Evolutionary conservation across 2,329 filamentous ascomycete genomes (phyloP).

Genomic region (Dothideomycetes sp.): DNA sequence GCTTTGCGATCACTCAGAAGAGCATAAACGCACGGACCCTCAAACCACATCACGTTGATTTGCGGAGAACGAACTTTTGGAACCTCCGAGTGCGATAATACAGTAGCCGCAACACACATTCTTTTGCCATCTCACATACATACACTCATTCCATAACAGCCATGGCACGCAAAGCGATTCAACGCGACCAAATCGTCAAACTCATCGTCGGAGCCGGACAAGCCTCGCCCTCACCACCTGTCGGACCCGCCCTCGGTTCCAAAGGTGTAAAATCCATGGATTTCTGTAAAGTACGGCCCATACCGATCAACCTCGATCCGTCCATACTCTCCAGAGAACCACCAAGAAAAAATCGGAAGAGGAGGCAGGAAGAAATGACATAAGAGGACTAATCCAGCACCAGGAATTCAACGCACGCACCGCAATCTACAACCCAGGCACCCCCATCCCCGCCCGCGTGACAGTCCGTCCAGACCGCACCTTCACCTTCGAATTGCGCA

Average conservation of each 20-base stretch:
- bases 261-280: constrained; percentile 99
- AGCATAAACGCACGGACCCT: no score
- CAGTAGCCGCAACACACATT: neutral
- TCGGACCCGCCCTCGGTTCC: constrained; percentile 89
- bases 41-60: neutral
- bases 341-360: neutral
- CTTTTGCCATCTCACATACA: neutral
- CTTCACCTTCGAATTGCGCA: constrained; percentile 88
- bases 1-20: no score
- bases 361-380: neutral
- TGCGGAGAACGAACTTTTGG: neutral
- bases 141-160: constrained; percentile 8
- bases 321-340: neutral
- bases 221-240: constrained; percentile 86
- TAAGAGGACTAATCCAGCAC: neutral
- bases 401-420: constrained; percentile 97
- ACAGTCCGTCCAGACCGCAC: constrained; percentile 87
- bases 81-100: constrained; percentile 4
- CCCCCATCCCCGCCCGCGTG: constrained; percentile 82
- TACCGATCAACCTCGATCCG: neutral
- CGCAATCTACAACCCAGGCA: constrained; percentile 69
- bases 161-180: constrained; percentile 45
- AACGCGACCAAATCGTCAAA: constrained; percentile 75
- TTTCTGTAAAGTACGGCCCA: constrained; percentile 79
- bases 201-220: constrained; percentile 95